Base-by-base conservation (phyloP, 2,329 filamentous ascomycete genomes). In the Rutstroemia sp. region DNA sequence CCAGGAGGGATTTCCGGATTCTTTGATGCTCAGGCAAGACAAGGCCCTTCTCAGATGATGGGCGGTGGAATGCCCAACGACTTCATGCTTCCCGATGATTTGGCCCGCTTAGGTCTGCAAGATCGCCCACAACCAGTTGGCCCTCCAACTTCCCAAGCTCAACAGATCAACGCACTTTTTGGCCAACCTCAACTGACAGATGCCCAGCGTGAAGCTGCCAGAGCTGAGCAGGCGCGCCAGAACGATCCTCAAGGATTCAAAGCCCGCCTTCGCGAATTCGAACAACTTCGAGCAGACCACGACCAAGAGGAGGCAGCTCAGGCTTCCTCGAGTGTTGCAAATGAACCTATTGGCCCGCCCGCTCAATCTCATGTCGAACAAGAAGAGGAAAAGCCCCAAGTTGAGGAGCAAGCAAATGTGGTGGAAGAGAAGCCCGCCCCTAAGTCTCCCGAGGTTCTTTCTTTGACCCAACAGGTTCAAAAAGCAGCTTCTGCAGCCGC, bases 401-500 rank as follows among this genome's bases (percentile, higher is more conserved):
- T 23, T 6, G 19, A 56, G n/a, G 53, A 54, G 30, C 14, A 44
- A 10, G 34, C 39, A 9, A 51, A 8, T 5, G 57, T 57, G 16
- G 46, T 60, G 8, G 58, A 63, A 46, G 59, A 60, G 45, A 56
- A 60, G 23, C 56, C 61, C 17, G 60, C 60, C 39, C 48, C 56
- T 16, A 46, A 63, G 49, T 70, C 72, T 38, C 73, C 75, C 50
- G 77, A 83, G 59, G 71, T 76, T 19, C 77, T 92, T 14, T 91
- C 89, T 48, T 74, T 95, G 54, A 91, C 88, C 4, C 86, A 95
- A 69, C 89, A 92, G 71, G 88, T 48, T 23, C 88, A 92, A 71
- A 88, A 91, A 72, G 85, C 90, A 37, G 51, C 51, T 48, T 54
- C 51, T 19, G 51, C 45, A n/a, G 45, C 45, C 16, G 77, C 75